These are phyloP conservation scores for Nemania abortiva DNA, from an alignment of 2,329 filamentous ascomycete genomes.

Conservation along the genomic window DNA sequence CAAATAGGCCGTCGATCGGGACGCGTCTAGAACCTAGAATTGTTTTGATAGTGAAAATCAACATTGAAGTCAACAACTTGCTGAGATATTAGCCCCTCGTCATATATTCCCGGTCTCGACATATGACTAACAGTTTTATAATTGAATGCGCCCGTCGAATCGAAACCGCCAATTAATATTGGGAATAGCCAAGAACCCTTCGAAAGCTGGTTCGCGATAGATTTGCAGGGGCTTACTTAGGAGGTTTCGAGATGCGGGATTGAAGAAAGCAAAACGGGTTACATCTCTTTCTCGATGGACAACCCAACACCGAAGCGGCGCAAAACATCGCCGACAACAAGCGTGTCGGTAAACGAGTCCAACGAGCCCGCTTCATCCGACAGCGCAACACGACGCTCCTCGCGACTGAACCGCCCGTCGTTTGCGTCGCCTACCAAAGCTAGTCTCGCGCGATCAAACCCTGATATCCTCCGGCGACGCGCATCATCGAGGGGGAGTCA, in stretches of 20 bases:
- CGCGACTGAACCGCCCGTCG: conserved; percentile 61
- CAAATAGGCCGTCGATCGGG: conserved; percentile 29
- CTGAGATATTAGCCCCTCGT: neutral
- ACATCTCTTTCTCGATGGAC: conserved; percentile 57
- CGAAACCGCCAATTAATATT: neutral
- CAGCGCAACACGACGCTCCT: conserved; percentile 38
- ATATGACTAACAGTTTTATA: neutral
- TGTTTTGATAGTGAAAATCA: conserved; percentile 18
- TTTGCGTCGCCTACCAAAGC: conserved; percentile 76
- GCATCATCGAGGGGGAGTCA: conserved; percentile 50
- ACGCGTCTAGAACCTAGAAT: conserved; percentile 34
- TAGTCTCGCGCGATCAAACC: conserved; percentile 71
- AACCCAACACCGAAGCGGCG: conserved; percentile 73
- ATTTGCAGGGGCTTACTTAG: neutral
- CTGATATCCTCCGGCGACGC: conserved; percentile 65
- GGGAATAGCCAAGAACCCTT: neutral
- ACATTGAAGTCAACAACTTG: conserved; percentile 6
- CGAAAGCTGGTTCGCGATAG: neutral
- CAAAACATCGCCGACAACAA: conserved; percentile 69
- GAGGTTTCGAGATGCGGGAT: conserved; percentile 14
- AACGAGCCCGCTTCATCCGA: conserved; percentile 31
- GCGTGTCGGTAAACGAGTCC: conserved; percentile 53
- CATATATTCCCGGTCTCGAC: too few species aligned
- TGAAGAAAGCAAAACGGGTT: neutral
- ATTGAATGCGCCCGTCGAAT: conserved; percentile 4